A percentile compares a stretch with the other conserved stretches of the same genome.
These are phyloP conservation scores for Ziziphus jujuba DNA, from an alignment of 306 rosid species.

Conservation along the genomic window DNA sequence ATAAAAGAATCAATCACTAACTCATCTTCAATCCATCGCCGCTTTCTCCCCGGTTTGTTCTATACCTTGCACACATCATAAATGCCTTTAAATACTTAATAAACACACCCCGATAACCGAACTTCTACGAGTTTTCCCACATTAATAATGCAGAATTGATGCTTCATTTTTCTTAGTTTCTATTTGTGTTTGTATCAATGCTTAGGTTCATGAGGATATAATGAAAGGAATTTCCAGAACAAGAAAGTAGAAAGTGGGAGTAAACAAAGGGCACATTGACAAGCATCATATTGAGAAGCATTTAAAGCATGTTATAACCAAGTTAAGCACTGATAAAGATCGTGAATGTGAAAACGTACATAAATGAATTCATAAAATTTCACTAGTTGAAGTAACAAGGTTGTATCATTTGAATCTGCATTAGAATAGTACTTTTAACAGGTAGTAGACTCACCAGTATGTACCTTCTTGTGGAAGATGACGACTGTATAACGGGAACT, in stretches of 20 bases:
- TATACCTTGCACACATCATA: constrained; percentile 61
- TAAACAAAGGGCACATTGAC: neutral
- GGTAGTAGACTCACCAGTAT: constrained; percentile 61
- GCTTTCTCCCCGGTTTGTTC: constrained; percentile 47
- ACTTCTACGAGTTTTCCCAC: neutral
- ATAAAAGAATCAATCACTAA: constrained; percentile 26
- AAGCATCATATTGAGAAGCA: constrained; percentile 1
- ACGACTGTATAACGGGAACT: constrained; percentile 77
- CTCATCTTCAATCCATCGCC: constrained; percentile 49
- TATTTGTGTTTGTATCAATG: neutral
- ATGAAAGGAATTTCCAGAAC: neutral
- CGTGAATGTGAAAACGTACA: neutral
- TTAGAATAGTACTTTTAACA: neutral
- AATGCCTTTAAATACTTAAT: constrained; percentile 16
- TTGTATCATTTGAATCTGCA: neutral
- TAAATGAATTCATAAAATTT: neutral
- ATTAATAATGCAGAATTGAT: too few species aligned
- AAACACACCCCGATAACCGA: neutral
- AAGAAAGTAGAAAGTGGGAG: too few species aligned
- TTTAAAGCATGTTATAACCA: neutral
- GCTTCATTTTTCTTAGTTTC: too few species aligned
- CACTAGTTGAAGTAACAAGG: neutral
- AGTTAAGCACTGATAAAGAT: neutral
- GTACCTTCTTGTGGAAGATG: constrained; percentile 48
- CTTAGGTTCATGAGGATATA: neutral